Conservation (phyloP, 2,329 filamentous ascomycete species). For the Apiospora aurea region DNA sequence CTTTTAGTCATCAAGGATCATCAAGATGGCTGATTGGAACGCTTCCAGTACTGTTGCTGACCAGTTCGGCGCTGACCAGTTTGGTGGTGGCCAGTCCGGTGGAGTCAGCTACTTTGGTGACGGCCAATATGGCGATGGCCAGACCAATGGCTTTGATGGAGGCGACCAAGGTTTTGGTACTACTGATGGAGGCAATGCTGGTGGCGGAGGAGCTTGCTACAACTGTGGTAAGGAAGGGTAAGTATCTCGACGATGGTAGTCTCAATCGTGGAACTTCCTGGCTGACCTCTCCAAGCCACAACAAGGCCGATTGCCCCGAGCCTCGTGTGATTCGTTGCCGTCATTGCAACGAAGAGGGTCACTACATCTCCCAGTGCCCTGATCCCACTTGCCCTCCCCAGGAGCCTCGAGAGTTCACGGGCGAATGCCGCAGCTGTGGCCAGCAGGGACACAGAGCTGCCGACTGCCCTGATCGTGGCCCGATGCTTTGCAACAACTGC, state of each 20-base stretch:
- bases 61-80: background rate
- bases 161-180: conserved; percentile 31
- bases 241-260: conserved; percentile 34
- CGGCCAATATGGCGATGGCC: background rate
- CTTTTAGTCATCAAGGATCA: conserved; percentile 22
- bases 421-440: conserved; percentile 59
- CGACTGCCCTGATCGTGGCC: conserved; percentile 68
- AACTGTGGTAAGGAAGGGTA: conserved; percentile 65
- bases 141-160: conserved; percentile 23
- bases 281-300: conserved; percentile 55
- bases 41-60: background rate
- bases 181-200: conserved; percentile 33
- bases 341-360: conserved; percentile 59
- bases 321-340: conserved; percentile 53
- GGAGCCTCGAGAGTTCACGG: conserved; percentile 44
- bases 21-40: conserved; percentile 32
- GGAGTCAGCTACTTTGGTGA: background rate
- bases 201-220: conserved; percentile 56
- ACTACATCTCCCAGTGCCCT: conserved; percentile 44
- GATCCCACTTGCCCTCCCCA: conserved; percentile 35
- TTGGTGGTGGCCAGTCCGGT: background rate
- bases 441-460: conserved; percentile 61
- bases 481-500: conserved; percentile 67
- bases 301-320: conserved; percentile 68
- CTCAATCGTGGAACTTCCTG: background rate